Evolutionary conservation across 2,329 filamentous ascomycete genomes (phyloP), one percentile per base, ranked within the genome.

Genomic region (Rhynchosporium graminicola): DNA sequence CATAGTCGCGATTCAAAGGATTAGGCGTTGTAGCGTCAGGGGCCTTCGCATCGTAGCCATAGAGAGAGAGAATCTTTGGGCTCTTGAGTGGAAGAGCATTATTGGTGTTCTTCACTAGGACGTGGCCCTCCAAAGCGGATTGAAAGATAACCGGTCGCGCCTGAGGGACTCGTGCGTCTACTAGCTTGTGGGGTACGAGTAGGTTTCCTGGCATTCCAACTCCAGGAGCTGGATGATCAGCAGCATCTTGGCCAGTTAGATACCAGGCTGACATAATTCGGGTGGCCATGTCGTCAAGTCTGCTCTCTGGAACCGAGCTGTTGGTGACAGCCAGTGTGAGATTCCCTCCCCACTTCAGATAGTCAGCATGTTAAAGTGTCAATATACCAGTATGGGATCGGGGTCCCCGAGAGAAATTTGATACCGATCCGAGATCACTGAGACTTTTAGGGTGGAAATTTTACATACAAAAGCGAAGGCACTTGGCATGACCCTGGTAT

Each of bases 251-350:
- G 12, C 83, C 83, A 60, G 84, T 69, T 67, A 82, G 76, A 68
- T 82, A 87, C 83, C 83, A 86, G 5, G 82, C 74, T 15, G 83
- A 83, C 20, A 85, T 78, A 33, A 85, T 77, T 51, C 83, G 76
- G 29, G 80, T 83, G 2, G 97, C n/a, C 86, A 89, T 89, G 64
- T 90, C 84, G 55, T 83, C 79, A 0, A 90, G 65, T 2, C 87
- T 80, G 0, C 38, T 46, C 46, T 50, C 55, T 42, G 52, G 69
- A 4, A 83, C 68, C 5, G 73, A 80, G 15, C 81, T 79, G 66
- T 82, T 83, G 59, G 77, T 76, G 28, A 85, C 77, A 4, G 78
- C 80, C n/a, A 36, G 36, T 4, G 48, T 47, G 50, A 60, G 58
- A 15, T 54, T 54, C 3, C 38, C 6, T 80, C 57, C 38, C 61